phyloP scores from a whole-genome alignment of 2,329 filamentous ascomycete genomes.

The Emergomyces orientalis region DNA sequence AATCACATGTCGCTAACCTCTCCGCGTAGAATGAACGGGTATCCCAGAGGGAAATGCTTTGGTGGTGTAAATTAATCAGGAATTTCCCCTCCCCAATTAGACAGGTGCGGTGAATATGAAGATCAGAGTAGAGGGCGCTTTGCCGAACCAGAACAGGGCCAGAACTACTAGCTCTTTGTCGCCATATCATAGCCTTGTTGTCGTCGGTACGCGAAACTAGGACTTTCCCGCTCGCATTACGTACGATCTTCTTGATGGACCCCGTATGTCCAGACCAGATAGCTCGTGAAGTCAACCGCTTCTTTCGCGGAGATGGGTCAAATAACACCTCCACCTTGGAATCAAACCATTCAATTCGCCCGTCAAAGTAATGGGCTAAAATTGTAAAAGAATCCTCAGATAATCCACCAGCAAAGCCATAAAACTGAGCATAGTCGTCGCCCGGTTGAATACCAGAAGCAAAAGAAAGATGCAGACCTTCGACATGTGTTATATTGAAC shows the following conservation, averaged over 20 bases:
- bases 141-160: constrained; percentile 54
- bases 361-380: constrained; percentile 75
- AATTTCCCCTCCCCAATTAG: constrained; percentile 68
- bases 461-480: constrained; percentile 44
- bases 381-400: constrained; percentile 58
- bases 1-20: constrained; percentile 51
- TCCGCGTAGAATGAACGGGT: constrained; percentile 52
- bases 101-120: constrained; percentile 71
- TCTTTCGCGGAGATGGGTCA: constrained; percentile 54
- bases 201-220: constrained; percentile 70
- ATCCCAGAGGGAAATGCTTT: constrained; percentile 69
- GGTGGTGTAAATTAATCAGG: constrained; percentile 67
- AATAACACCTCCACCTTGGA: constrained; percentile 70
- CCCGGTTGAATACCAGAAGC: constrained; percentile 19
- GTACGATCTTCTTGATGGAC: constrained; percentile 74
- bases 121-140: constrained; percentile 56
- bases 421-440: constrained; percentile 57
- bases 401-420: constrained; percentile 59
- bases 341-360: constrained; percentile 72
- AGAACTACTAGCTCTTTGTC: constrained; percentile 47
- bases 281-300: constrained; percentile 53
- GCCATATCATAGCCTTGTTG: constrained; percentile 78
- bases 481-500: constrained; percentile 79
- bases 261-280: constrained; percentile 78
- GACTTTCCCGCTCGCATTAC: constrained; percentile 70